Conservation (phyloP, 129 eudicot genomes). For the Saposhnikovia divaricata region DNA sequence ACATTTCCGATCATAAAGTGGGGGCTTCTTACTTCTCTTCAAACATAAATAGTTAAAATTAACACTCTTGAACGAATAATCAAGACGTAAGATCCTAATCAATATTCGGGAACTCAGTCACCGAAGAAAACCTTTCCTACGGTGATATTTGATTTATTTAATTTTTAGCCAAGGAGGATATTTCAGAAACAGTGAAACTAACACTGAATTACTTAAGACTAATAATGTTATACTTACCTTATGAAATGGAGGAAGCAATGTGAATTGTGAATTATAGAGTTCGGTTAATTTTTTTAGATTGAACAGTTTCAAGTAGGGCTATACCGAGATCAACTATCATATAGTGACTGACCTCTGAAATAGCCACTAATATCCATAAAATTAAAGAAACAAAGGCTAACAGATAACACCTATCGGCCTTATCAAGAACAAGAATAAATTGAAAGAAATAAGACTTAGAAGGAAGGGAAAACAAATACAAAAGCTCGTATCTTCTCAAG, state of each 20-base stretch:
- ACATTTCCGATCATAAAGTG: too few species aligned
- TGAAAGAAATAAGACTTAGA: not conserved
- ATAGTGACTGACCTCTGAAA: not conserved
- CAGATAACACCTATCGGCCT: not conserved
- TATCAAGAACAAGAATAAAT: too few species aligned
- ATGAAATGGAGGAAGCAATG: not conserved
- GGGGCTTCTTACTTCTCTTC: too few species aligned
- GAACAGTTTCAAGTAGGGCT: not conserved
- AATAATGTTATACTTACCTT: not conserved
- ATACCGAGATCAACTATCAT: not conserved
- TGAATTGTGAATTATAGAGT: too few species aligned
- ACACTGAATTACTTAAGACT: not conserved
- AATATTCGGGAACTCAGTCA: not conserved
- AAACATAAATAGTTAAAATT: too few species aligned
- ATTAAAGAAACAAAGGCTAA: not conserved
- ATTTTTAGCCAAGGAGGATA: not conserved
- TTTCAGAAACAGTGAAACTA: not conserved
- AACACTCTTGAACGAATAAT: too few species aligned
- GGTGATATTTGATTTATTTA: not conserved
- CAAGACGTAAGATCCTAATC: too few species aligned
- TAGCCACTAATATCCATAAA: not conserved
- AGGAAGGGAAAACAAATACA: not conserved
- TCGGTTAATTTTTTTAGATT: not conserved
- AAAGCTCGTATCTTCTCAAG: not conserved
- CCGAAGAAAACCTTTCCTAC: not conserved